A percentile compares a stretch with the other conserved stretches of the same genome.
These are phyloP conservation scores for Aspergillus aculeatus DNA, from an alignment of 2,329 filamentous ascomycete species.

Conservation along the genomic window DNA sequence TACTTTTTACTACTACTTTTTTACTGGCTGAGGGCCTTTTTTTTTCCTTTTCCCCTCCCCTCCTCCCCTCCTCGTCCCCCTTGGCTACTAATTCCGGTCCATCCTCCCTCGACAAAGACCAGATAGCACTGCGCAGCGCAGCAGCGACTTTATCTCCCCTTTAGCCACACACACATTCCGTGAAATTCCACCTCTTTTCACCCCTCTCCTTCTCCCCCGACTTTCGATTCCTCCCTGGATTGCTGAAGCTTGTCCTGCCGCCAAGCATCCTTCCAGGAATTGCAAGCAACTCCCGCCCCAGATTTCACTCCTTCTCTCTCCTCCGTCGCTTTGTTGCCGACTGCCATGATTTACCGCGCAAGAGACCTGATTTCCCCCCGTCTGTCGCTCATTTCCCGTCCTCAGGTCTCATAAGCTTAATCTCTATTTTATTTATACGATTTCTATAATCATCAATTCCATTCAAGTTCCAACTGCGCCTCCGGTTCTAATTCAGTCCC, in stretches of 20 bases:
- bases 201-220: not conserved
- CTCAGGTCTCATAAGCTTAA: constrained; percentile 8
- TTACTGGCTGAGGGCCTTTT: not conserved
- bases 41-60: not conserved
- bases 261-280: constrained; percentile 6
- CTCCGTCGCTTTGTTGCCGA: constrained; percentile 12
- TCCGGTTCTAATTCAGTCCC: constrained; percentile 11
- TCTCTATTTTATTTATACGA: not conserved
- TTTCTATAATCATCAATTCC: not conserved
- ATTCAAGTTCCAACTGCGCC: constrained; percentile 5
- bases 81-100: not conserved
- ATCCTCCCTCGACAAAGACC: not conserved
- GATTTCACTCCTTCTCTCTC: constrained; percentile 8
- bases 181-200: not conserved
- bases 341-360: constrained; percentile 18
- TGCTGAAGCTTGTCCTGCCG: constrained; percentile 3
- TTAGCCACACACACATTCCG: not conserved
- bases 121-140: not conserved
- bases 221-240: not conserved
- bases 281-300: constrained; percentile 9
- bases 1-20: no score
- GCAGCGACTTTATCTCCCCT: not conserved
- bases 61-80: not conserved
- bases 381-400: constrained; percentile 13
- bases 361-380: constrained; percentile 6